Conservation (phyloP, 257 asterid species). For the Buddleja alternifolia region DNA sequence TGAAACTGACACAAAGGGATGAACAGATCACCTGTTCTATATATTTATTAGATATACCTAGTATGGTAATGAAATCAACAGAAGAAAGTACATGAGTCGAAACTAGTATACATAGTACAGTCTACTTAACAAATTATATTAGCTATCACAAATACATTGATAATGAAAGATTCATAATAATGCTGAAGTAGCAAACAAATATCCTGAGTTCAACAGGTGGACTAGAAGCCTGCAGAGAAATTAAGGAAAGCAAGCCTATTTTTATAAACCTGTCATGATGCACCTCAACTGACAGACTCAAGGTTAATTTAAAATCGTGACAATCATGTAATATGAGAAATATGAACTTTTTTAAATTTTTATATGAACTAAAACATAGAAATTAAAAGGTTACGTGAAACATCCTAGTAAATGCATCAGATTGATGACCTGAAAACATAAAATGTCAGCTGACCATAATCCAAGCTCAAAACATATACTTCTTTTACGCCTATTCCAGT, state of each 20-base stretch:
- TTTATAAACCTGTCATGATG: slow-evolving; percentile 8
- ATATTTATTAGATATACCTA: not conserved
- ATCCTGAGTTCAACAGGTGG: too few species aligned
- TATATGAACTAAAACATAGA: slow-evolving; percentile 13
- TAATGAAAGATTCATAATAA: too few species aligned
- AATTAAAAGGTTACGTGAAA: not conserved
- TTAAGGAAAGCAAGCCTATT: slow-evolving; percentile 3
- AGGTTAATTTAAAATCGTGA: not conserved
- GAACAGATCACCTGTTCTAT: slow-evolving; percentile 1
- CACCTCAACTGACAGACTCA: not conserved
- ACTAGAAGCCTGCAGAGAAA: not conserved
- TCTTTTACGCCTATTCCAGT: slow-evolving; percentile 92
- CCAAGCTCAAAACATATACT: slow-evolving; percentile 87
- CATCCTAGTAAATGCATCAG: slow-evolving; percentile 24
- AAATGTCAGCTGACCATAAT: slow-evolving; percentile 95
- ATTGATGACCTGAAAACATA: slow-evolving; percentile 82
- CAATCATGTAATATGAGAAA: slow-evolving; percentile 8
- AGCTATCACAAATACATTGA: too few species aligned
- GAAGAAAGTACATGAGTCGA: not conserved
- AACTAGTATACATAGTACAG: not conserved
- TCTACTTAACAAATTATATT: too few species aligned
- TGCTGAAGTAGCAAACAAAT: too few species aligned
- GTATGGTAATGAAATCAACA: slow-evolving; percentile 1
- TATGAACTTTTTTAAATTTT: slow-evolving; percentile 5
- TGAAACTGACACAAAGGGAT: slow-evolving; percentile 1